Evolutionary conservation across 768 basidiomycete genomes (phyloP).

Genomic region (Rhizopogon vulgaris): DNA sequence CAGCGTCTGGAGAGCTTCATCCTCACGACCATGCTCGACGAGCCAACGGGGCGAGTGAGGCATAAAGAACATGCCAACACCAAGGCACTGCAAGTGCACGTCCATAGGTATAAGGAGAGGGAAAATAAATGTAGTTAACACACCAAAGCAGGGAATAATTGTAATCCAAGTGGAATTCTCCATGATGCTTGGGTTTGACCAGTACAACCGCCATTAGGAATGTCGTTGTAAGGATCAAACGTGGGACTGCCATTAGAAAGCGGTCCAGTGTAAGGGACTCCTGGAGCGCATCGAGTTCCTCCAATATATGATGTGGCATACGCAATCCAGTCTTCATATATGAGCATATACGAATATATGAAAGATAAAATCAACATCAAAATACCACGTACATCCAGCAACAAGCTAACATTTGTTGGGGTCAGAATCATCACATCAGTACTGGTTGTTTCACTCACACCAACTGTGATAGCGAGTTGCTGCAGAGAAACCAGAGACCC

Average conservation of each 20-base stretch:
- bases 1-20: conserved; percentile 29
- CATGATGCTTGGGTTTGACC: conserved; percentile 25
- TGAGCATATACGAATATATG: background rate
- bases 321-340: conserved; percentile 24
- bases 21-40: conserved; percentile 29
- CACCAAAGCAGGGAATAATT: conserved; percentile 33
- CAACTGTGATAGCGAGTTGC: conserved; percentile 29
- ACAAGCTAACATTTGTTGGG: conserved; percentile 13
- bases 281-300: conserved; percentile 25
- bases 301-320: conserved; percentile 28
- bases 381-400: conserved; percentile 20
- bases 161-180: conserved; percentile 31
- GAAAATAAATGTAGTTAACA: conserved; percentile 9
- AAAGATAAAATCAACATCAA: background rate
- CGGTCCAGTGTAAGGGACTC: conserved; percentile 22
- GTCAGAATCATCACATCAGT: background rate
- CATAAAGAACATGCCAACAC: conserved; percentile 27
- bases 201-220: conserved; percentile 26
- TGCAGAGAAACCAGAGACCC: conserved; percentile 31
- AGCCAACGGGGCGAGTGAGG: conserved; percentile 42
- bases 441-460: conserved; percentile 18
- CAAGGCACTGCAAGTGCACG: conserved; percentile 17
- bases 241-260: conserved; percentile 26
- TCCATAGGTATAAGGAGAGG: background rate
- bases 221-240: conserved; percentile 21